phyloP scores from a whole-genome alignment of 352 stramenopile genomes.

The Pythium aristosporum region DNA sequence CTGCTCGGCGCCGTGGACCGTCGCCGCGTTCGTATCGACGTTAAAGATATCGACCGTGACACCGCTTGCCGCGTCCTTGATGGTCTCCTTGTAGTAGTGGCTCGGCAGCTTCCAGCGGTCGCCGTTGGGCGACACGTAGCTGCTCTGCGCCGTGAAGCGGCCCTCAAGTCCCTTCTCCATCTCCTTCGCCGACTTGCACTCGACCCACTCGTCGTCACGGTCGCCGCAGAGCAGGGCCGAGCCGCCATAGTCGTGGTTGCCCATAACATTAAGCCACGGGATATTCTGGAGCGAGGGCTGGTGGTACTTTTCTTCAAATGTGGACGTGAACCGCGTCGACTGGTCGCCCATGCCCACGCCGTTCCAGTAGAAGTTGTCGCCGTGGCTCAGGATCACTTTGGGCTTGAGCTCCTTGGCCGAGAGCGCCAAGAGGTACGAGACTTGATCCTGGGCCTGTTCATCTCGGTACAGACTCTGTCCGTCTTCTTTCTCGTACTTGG shows the following conservation, averaged over 20 bases:
- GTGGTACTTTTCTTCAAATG: slow-evolving; percentile 70
- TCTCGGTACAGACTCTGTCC: slow-evolving; percentile 28
- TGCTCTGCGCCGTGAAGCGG: slow-evolving; percentile 59
- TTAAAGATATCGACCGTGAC: slow-evolving; percentile 75
- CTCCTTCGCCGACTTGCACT: slow-evolving; percentile 48
- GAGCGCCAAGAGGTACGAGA: slow-evolving; percentile 30
- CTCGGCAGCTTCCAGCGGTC: slow-evolving; percentile 67
- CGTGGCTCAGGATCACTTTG: slow-evolving; percentile 65
- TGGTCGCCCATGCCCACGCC: slow-evolving; percentile 51
- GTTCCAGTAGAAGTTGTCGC: slow-evolving; percentile 87
- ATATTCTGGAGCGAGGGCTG: slow-evolving; percentile 49
- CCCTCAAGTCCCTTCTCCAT: slow-evolving; percentile 48
- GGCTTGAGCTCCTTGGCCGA: slow-evolving; percentile 43
- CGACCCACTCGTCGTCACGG: slow-evolving; percentile 31
- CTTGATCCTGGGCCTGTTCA: slow-evolving; percentile 34
- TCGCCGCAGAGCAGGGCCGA: slow-evolving; percentile 67
- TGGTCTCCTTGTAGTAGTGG: slow-evolving; percentile 69
- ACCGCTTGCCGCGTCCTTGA: slow-evolving; percentile 41
- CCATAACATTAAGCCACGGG: slow-evolving; percentile 73
- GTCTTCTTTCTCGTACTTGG: slow-evolving; percentile 29
- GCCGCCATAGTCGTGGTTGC: slow-evolving; percentile 83
- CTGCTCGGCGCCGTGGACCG: slow-evolving; percentile 59
- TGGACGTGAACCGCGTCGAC: slow-evolving; percentile 59
- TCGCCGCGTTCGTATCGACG: slow-evolving; percentile 67
- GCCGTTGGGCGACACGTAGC: slow-evolving; percentile 71